Base-by-base conservation (phyloP, 768 basidiomycete species). In the Pulveroboletus sp. region DNA sequence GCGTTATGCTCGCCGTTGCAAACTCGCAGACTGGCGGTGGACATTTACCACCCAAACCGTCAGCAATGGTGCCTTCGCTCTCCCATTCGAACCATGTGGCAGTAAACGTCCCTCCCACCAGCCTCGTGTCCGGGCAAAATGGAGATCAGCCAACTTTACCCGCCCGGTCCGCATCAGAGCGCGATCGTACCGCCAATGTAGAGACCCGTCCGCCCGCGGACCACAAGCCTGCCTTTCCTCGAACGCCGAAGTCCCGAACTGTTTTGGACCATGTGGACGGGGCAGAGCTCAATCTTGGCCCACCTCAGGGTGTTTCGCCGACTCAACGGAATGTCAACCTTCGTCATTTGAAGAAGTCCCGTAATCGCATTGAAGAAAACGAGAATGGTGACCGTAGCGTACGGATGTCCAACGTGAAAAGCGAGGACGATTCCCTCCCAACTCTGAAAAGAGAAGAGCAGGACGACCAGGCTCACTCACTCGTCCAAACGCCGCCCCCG, bases 341-440 rank as follows among this genome's bases (percentile, higher is more conserved):
- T 30, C 68, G 66, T 34, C 66, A 67, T 48, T 45, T 67, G 42
- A 69, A 62, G 26, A 56, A 51, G 17, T 51, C 51, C 37, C 65
- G 63, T 16, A 42, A 55, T 19, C 63, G 55, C 22, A 35, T 54
- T n/a, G 65, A 67, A 41, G 62, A 61, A 44, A 67, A 47, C 23
- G 58, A 60, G 19, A 40, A 55, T 29, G 65, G 63, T 14, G 63
- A 68, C 32, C 61, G 67, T 31, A 69, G 63, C 39, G 65, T 51
- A 19, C 62, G 58, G 13, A 53, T 16, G 34, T 17, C 24, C 10
- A 51, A n/a, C 11, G 53, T 50, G 32, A 69, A 65, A 34, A 47
- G 5, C 43, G 67, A 69, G 42, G 65, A 54, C 12, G 20, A 14
- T 2, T 12, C 27, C 2, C 16, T 6, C 12, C 10, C 32, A 10